Percentiles rank a stretch among this genome's conserved stretches.
phyloP scores from a whole-genome alignment of 345 rosid genomes.

The Acer saccharum region DNA sequence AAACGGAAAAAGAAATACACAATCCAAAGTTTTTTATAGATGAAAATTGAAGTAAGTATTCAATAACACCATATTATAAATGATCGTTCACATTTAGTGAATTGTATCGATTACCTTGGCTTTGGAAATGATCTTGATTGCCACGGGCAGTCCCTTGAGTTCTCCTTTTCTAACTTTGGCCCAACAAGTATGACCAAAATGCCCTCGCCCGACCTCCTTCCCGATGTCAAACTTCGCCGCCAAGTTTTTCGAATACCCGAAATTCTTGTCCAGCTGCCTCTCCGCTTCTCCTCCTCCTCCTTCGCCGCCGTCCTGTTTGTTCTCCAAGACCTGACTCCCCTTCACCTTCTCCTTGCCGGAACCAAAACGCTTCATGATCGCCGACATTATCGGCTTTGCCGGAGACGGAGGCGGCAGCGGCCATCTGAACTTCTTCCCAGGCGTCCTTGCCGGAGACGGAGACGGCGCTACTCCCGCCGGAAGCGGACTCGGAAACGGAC shows the following conservation, averaged over 20 bases:
- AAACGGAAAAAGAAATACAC: neutral
- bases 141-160: conserved; percentile 74
- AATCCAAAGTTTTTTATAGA: neutral
- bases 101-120: conserved; percentile 55
- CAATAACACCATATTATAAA: neutral
- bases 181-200: conserved; percentile 96
- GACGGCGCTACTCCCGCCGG: conserved; percentile 82
- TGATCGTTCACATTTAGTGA: too few species aligned
- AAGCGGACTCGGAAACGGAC: conserved; percentile 78
- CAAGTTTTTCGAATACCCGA: conserved; percentile 78
- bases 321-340: conserved; percentile 75
- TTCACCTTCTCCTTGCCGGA: conserved; percentile 42
- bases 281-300: conserved; percentile 38
- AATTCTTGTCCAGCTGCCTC: conserved; percentile 71
- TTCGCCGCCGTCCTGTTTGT: conserved; percentile 16
- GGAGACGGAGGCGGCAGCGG: conserved; percentile 99
- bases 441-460: conserved; percentile 87
- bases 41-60: too few species aligned
- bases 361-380: conserved; percentile 57
- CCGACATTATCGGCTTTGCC: conserved; percentile 89
- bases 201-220: conserved; percentile 91
- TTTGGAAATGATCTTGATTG: conserved; percentile 94
- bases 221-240: conserved; percentile 82
- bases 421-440: conserved; percentile 83
- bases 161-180: conserved; percentile 86